These are phyloP conservation scores for Melanogaster broomeanus DNA, from an alignment of 768 basidiomycete species.

Conservation along the genomic window DNA sequence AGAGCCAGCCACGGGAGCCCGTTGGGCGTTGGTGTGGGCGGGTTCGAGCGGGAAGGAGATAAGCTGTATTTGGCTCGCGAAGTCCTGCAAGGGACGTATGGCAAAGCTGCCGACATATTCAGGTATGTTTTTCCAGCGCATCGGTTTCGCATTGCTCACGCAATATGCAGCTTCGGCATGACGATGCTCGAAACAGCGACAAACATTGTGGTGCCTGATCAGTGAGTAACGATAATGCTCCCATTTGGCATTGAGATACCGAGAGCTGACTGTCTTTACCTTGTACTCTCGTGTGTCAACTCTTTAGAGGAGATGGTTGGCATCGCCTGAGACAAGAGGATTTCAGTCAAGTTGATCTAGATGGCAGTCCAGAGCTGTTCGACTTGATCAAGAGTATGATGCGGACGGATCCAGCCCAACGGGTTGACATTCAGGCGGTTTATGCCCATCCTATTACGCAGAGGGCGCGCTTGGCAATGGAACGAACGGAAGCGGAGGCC, in stretches of 20 bases:
- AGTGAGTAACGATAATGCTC: slow-evolving; percentile 56
- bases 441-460: slow-evolving; percentile 62
- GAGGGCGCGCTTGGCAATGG: slow-evolving; percentile 68
- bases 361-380: slow-evolving; percentile 64
- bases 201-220: slow-evolving; percentile 96
- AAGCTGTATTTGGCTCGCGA: slow-evolving; percentile 97
- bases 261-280: slow-evolving; percentile 12
- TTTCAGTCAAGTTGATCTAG: slow-evolving; percentile 80
- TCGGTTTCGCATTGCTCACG: not conserved
- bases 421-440: slow-evolving; percentile 59
- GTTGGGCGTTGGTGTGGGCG: slow-evolving; percentile 37
- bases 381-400: slow-evolving; percentile 76
- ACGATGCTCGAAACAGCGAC: slow-evolving; percentile 93
- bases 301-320: slow-evolving; percentile 86
- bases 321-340: slow-evolving; percentile 90
- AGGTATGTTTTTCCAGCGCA: slow-evolving; percentile 58
- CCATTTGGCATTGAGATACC: slow-evolving; percentile 9
- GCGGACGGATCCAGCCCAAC: slow-evolving; percentile 63
- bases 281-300: slow-evolving; percentile 15
- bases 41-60: slow-evolving; percentile 97
- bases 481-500: slow-evolving; percentile 40
- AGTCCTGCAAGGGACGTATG: slow-evolving; percentile 88
- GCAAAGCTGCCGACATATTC: slow-evolving; percentile 95
- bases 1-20: slow-evolving; percentile 43
- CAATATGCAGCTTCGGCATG: slow-evolving; percentile 85